Percentiles rank a stretch among this genome's conserved stretches.
Evolutionary conservation across 2,329 filamentous ascomycete species (phyloP).

Genomic region (Drechslerella stenobrocha): DNA sequence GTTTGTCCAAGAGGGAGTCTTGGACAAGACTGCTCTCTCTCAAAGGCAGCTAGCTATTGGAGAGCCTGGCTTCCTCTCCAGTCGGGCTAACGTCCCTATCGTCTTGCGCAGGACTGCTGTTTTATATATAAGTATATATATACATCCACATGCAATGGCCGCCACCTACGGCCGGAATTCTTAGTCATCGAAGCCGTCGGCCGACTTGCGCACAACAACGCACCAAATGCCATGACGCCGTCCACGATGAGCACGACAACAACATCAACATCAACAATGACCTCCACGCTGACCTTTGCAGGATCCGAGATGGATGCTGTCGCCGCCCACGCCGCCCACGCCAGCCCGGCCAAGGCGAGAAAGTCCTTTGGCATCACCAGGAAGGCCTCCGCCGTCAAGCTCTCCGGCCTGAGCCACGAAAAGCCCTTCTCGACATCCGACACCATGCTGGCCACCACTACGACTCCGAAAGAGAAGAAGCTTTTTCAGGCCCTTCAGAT

Average conservation of each 20-base stretch:
- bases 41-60: conserved; percentile 36
- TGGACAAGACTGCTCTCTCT: conserved; percentile 19
- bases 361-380: conserved; percentile 48
- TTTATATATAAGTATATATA: background rate
- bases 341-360: conserved; percentile 40
- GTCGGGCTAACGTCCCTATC: background rate
- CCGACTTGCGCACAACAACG: conserved; percentile 4
- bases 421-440: conserved; percentile 16
- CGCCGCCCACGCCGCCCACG: conserved; percentile 22
- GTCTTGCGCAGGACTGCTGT: background rate
- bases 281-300: conserved; percentile 43
- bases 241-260: conserved; percentile 45
- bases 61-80: conserved; percentile 25
- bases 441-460: conserved; percentile 18
- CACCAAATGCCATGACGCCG: conserved; percentile 36
- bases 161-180: conserved; percentile 1
- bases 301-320: conserved; percentile 46
- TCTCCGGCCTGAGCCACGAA: conserved; percentile 22
- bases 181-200: conserved; percentile 8
- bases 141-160: conserved; percentile 2
- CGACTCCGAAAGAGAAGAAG: conserved; percentile 32
- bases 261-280: conserved; percentile 35
- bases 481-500: conserved; percentile 47
- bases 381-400: conserved; percentile 41
- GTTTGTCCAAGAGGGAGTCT: conserved; percentile 33